These are phyloP conservation scores for Phytophthora niederhauseri DNA, from an alignment of 352 stramenopile genomes.

Conservation along the genomic window DNA sequence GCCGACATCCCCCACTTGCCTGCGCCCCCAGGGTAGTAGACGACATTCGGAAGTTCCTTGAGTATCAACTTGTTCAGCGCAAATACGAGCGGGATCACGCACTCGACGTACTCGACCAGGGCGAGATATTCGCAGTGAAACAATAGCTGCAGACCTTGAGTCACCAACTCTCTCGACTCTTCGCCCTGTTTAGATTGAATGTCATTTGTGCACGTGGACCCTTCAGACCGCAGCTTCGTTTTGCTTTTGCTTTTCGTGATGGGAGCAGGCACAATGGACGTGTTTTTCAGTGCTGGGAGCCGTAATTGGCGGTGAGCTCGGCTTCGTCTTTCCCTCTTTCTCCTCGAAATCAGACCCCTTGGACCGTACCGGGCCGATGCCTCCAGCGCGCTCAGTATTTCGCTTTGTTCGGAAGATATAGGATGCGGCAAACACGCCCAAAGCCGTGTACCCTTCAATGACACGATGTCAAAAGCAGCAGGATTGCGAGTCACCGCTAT, in stretches of 20 bases:
- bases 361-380: not conserved
- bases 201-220: not conserved
- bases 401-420: not conserved
- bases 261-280: not conserved
- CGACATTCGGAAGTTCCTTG: slow-evolving; percentile 32
- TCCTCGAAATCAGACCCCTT: not conserved
- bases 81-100: slow-evolving; percentile 35
- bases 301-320: not conserved
- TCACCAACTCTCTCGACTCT: not conserved
- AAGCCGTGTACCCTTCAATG: slow-evolving; percentile 1
- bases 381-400: not conserved
- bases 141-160: slow-evolving; percentile 23
- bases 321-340: not conserved
- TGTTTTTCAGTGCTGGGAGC: not conserved
- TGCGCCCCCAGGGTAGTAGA: slow-evolving; percentile 32
- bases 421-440: slow-evolving; percentile 9
- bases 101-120: slow-evolving; percentile 38
- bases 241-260: not conserved
- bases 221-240: not conserved
- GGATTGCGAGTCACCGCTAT: slow-evolving; percentile 5
- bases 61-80: slow-evolving; percentile 37
- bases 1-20: not conserved
- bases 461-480: not conserved
- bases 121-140: slow-evolving; percentile 30
- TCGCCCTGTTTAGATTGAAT: not conserved